phyloP scores from a whole-genome alignment of 1,139 yeast species.

The Taphrina confusa region DNA sequence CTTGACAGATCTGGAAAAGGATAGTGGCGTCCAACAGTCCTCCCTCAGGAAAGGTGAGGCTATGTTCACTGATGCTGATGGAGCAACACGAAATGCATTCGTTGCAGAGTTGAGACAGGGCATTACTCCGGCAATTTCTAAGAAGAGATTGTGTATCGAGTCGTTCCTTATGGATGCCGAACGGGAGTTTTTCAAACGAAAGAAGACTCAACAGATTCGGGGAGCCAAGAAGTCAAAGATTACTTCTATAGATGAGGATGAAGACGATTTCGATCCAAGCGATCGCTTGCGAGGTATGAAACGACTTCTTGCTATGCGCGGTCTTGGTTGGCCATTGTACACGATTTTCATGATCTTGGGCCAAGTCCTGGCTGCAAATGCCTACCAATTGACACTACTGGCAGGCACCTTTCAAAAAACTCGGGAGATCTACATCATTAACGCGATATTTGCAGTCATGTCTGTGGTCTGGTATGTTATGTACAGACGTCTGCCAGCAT shows the following conservation, averaged over 20 bases:
- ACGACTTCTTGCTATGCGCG: slow-evolving; percentile 15
- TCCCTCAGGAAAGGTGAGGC: slow-evolving; percentile 24
- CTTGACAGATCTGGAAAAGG: slow-evolving; percentile 17
- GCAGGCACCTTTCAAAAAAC: slow-evolving; percentile 31
- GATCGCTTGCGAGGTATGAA: slow-evolving; percentile 17
- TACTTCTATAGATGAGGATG: background rate
- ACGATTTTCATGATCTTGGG: slow-evolving; percentile 31
- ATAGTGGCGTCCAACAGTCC: slow-evolving; percentile 25
- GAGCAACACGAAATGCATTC: slow-evolving; percentile 22
- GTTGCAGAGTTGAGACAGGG: slow-evolving; percentile 10
- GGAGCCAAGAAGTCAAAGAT: slow-evolving; percentile 1
- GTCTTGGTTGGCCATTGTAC: slow-evolving; percentile 35
- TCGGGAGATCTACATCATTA: slow-evolving; percentile 23
- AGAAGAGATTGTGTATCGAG: slow-evolving; percentile 34
- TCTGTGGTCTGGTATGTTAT: slow-evolving; percentile 32
- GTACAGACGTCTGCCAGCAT: slow-evolving; percentile 24
- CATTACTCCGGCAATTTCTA: slow-evolving; percentile 28
- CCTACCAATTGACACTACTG: slow-evolving; percentile 32
- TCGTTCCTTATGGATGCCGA: slow-evolving; percentile 29
- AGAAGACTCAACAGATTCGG: slow-evolving; percentile 15
- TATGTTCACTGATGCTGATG: slow-evolving; percentile 33
- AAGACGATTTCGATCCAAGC: slow-evolving; percentile 17
- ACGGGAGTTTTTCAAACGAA: slow-evolving; percentile 23
- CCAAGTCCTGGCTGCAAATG: slow-evolving; percentile 33
- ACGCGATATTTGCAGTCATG: slow-evolving; percentile 20